Base-by-base conservation (phyloP, 2,329 filamentous ascomycete species). In the Venturia oleaginea region DNA sequence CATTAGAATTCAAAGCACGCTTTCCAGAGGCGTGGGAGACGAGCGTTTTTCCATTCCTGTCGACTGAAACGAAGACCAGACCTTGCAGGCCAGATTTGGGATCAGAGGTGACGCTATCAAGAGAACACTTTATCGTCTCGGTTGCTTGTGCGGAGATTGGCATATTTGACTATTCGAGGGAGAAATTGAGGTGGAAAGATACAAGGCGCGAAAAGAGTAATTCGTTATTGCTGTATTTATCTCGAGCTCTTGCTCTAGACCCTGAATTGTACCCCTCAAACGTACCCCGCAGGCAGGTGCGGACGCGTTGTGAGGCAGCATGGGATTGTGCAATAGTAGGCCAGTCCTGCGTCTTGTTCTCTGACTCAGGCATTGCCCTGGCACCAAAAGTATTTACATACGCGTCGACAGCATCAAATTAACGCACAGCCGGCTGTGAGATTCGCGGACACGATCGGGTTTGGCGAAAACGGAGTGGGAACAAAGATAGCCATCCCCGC, bases 51-150 rank as follows among this genome's bases (percentile, higher is more conserved):
- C 81, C 82, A 66, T 76, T 69, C 62, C 76, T 80, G 67, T 74
- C 78, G n/a, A 84, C 73, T 3, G 82, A 74, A 2, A 80, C 75
- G 5, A 81, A 76, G 0, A 77, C 75, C 0, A 75, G 70, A 0
- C 81, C 81, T 0, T 80, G 80, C 46, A 84, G 75, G 38, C 74
- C 76, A 1, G 71, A 70, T 7, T 72, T 69, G 7, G 68, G 72
- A 66, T 81, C 73, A 17, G 74, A 72, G 38, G 71, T 73, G 11
- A 76, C 76, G 32, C 69, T 66, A 19, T 78, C 77, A 13, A 75
- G 71, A 15, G 75, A 71, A 55, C 71, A 69, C 65, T 78, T 75
- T 15, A 79, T 73, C 22, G 66, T 70, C 30, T 73, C 67, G 1
- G 69, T 62, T 37, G 71, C 68, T 67, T 75, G 62, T 2, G 69